Evolutionary conservation across 345 rosid genomes (phyloP).

Genomic region (Populus deltoides): DNA sequence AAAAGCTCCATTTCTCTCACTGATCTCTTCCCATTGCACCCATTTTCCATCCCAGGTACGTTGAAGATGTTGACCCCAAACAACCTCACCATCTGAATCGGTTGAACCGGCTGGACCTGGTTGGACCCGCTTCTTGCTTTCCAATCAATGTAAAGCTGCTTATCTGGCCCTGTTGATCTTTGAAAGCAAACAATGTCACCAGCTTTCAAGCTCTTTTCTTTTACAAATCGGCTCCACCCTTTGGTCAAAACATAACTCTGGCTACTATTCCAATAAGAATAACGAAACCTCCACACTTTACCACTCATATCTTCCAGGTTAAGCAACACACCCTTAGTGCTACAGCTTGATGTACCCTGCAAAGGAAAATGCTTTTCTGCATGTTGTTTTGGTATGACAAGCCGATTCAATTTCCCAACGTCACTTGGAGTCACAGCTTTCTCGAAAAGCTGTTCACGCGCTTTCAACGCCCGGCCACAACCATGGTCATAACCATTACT

Average conservation of each 20-base stretch:
- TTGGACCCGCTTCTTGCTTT: constrained; percentile 31
- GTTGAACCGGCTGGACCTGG: constrained; percentile 19
- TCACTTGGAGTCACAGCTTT: constrained; percentile 90
- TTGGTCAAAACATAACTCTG: constrained; percentile 90
- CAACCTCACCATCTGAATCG: constrained; percentile 57
- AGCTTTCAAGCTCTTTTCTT: constrained; percentile 72
- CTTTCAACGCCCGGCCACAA: constrained; percentile 15
- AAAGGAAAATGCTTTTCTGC: constrained; percentile 49
- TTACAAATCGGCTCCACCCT: constrained; percentile 94
- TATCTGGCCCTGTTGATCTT: constrained; percentile 70
- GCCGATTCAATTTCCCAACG: constrained; percentile 89
- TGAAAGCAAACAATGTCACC: constrained; percentile 80
- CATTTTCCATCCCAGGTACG: constrained; percentile 22
- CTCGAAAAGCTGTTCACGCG: constrained; percentile 73
- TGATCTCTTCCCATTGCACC: constrained; percentile 50
- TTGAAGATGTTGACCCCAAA: constrained; percentile 84
- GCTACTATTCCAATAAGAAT: constrained; percentile 96
- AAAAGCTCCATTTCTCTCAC: constrained; percentile 52
- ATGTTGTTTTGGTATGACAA: constrained; percentile 91
- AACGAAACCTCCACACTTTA: constrained; percentile 86
- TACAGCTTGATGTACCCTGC: constrained; percentile 11
- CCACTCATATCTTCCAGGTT: constrained; percentile 70
- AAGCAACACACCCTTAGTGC: constrained; percentile 53
- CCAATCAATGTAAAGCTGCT: constrained; percentile 64
- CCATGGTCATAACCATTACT: background rate